Base-by-base conservation (phyloP, 139 green algal species). In the Chlorella sp. region DNA sequence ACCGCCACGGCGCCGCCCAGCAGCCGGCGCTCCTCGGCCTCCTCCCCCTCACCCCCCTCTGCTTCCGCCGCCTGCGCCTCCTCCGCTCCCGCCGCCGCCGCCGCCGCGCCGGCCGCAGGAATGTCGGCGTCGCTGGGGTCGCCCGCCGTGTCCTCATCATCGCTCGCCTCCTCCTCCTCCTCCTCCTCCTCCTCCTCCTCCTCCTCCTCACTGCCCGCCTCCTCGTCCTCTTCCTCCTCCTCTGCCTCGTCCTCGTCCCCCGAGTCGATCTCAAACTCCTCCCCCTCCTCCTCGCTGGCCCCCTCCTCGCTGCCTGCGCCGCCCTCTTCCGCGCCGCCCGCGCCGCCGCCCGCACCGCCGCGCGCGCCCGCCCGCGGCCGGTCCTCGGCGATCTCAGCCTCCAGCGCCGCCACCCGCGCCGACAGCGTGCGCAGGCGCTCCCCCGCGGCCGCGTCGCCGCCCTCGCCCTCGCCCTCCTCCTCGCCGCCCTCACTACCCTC, bases 1-100 rank as follows among this genome's bases (percentile, higher is more conserved):
- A 92, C 81, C 5, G 76, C 81, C 17, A 83, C 59, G 3, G 89
- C 86, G 12, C 91, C 92, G n/a, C 88, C 90, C 3, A 82, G 89
- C 31, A 79, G 76, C n/a, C n/a, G n/a, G n/a, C n/a, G n/a, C 21
- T 67, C 77, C 15, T 76, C 78, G 15, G 72, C 87, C 11, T 83
- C 82, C 79, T 42, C 67, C 56, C 58, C 58, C 42, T 12, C 66
- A 31, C 45, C 46, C 11, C 40, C 42, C 53, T 58, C 48, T 2
- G 36, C 74, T 8, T 71, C 76, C 11, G 41, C 69, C 33, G 56
- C 38, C 48, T 64, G 12, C 33, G 43, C 55, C 27, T 31, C 53
- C 12, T 46, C 35, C 2, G n/a, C 45, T 8, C 29, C 29, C 12
- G 71, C 73, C 67, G 61, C 74, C 29, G 38, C 67, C 3, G 67